Conservation (phyloP, 495 filamentous ascomycete species). For the Cenococcum geophilum region DNA sequence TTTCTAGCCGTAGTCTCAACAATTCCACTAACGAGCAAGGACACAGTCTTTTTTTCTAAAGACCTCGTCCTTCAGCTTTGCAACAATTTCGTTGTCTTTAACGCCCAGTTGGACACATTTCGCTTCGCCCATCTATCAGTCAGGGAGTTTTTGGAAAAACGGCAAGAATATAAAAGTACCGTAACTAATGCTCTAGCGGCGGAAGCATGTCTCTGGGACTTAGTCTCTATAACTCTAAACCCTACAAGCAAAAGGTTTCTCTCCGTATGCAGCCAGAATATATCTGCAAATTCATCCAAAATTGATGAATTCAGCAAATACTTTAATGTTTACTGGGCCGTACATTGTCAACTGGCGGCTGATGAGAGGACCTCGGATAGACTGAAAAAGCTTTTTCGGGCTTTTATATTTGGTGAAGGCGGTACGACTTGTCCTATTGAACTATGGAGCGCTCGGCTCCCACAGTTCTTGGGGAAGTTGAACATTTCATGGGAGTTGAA, state of each 20-base stretch:
- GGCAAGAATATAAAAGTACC: neutral
- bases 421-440: neutral
- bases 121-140: conserved; percentile 10
- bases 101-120: conserved; percentile 13
- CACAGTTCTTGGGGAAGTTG: neutral
- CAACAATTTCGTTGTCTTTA: conserved; percentile 9
- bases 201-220: conserved; percentile 5
- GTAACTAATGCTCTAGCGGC: conserved; percentile 4
- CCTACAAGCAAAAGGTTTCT: neutral
- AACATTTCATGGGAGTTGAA: neutral
- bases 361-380: neutral
- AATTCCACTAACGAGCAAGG: neutral
- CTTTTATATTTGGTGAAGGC: neutral
- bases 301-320: neutral
- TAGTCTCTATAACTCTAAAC: neutral
- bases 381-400: neutral
- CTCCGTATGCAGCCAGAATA: neutral
- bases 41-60: conserved; percentile 26
- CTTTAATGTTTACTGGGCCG: neutral
- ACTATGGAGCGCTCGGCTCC: neutral
- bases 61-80: conserved; percentile 23
- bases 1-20: conserved; percentile 6
- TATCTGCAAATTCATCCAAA: neutral
- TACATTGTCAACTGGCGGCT: neutral
- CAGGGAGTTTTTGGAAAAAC: conserved; percentile 7